These are phyloP conservation scores for Hondaea fermentalgiana DNA, from an alignment of 108 stramenopile species.

Conservation along the genomic window DNA sequence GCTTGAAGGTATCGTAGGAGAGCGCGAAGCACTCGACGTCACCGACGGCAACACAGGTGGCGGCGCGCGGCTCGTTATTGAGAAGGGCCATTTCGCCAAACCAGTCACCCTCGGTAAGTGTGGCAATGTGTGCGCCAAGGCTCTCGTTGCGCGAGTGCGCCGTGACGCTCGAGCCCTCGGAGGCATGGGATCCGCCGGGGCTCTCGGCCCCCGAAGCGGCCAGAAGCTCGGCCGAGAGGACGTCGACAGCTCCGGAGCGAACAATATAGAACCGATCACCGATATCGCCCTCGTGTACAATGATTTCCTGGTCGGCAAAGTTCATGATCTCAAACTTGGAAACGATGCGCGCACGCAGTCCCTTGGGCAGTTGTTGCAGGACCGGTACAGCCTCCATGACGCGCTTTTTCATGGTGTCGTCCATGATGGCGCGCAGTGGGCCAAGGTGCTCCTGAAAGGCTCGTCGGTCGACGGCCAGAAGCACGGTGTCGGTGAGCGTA, in stretches of 20 bases:
- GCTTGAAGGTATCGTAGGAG: constrained; percentile 2
- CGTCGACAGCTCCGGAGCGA: neutral
- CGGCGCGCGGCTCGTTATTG: constrained; percentile 52
- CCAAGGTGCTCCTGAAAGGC: constrained; percentile 30
- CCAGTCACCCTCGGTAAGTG: constrained; percentile 53
- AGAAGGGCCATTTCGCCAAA: constrained; percentile 61
- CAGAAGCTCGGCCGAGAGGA: neutral
- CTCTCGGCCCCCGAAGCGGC: neutral
- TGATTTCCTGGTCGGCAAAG: neutral
- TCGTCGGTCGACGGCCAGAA: neutral
- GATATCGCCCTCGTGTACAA: constrained; percentile 2
- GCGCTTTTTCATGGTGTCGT: constrained; percentile 26
- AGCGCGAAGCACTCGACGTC: neutral
- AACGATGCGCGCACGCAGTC: neutral
- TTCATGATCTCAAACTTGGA: neutral
- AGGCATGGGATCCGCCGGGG: neutral
- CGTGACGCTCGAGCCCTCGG: neutral
- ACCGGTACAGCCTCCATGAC: constrained; percentile 17
- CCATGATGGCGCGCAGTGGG: constrained; percentile 25
- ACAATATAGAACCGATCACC: neutral
- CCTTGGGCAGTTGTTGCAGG: constrained; percentile 17
- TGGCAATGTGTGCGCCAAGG: constrained; percentile 10
- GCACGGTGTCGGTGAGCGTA: neutral
- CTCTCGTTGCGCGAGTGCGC: neutral
- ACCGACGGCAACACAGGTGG: constrained; percentile 40